These are phyloP conservation scores for Scenedesmus sp. DNA, from an alignment of 163 green algal genomes.

Conservation along the genomic window DNA sequence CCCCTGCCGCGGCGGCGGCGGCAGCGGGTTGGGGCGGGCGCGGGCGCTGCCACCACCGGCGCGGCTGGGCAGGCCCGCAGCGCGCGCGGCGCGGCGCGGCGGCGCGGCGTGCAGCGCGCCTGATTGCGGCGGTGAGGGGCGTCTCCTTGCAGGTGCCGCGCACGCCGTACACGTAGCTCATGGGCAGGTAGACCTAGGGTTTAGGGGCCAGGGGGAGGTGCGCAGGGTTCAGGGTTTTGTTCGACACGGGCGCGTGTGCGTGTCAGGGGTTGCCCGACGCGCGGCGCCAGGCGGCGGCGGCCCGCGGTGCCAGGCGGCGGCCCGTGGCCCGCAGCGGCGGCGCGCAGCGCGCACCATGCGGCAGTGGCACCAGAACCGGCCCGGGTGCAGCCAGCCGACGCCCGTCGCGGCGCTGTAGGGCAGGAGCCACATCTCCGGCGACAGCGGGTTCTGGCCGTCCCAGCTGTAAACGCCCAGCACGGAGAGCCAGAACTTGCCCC, in stretches of 20 bases:
- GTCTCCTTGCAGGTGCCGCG: constrained; percentile 71
- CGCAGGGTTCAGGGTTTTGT: too few species aligned
- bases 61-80: too few species aligned
- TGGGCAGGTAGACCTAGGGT: constrained; percentile 98
- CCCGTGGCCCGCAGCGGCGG: too few species aligned
- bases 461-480: constrained; percentile 95
- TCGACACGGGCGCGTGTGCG: too few species aligned
- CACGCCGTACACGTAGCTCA: constrained; percentile 96
- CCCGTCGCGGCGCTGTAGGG: constrained; percentile 86
- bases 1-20: constrained; percentile 46
- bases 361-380: constrained; percentile 99
- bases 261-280: too few species aligned
- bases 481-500: constrained; percentile 99
- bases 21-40: too few species aligned
- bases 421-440: constrained; percentile 99
- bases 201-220: too few species aligned
- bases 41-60: too few species aligned
- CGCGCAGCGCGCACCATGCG: constrained; percentile 94
- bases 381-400: constrained; percentile 88
- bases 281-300: too few species aligned
- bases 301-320: too few species aligned
- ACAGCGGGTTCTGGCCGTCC: constrained; percentile 95
- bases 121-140: constrained; percentile 71
- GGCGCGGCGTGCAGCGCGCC: too few species aligned
- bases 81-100: too few species aligned